Evolutionary conservation across 2,329 filamentous ascomycete species (phyloP), one percentile per base, ranked within the genome.

Genomic region (Trichoderma cornu-damae): DNA sequence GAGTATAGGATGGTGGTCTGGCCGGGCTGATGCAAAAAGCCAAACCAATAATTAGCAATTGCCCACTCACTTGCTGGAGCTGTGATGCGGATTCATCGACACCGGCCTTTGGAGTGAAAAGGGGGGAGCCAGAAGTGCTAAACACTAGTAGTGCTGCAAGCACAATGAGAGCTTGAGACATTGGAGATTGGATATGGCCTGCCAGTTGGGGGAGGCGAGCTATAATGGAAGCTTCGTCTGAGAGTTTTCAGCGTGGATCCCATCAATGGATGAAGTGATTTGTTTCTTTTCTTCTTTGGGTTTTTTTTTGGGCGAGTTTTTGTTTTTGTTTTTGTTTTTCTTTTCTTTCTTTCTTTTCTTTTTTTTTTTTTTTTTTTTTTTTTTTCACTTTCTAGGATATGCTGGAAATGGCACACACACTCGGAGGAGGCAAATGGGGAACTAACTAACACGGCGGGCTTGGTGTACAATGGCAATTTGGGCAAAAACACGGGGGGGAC

Each of bases 401-500:
- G 9, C 22, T 24, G 49, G 18, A 18, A 26, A 52, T 18, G 38
- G n/a, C n/a, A n/a, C 18, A n/a, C 48, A 50, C 35, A 12, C 38
- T 30, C 2, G 37, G 26, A 18, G 49, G 37, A 34, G 18, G 38
- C 12, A 20, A 32, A 7, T 37, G 50, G 40, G n/a, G 28, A 26
- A 44, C 40, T n/a, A 42, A 43, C 49, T 42, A 52, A 43, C 30
- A 44, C 12, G 50, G 50, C 26, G 50, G 50, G 40, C 9, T 22
- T 35, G 30, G 30, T 53, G 50, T 53, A 53, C 30, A 30, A 46
- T 46, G 40, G 50, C 50, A 53, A 53, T 35, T 35, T 34, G 50
- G 50, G 50, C 28, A 44, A 53, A 53, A 44, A 44, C 7, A 26
- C n/a, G 37, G 49, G 16, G 38, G 35, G 37, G 38, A 26, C 12